Evolutionary conservation across 208 protist species (phyloP).

Genomic region (Trichomonas gallinae): DNA sequence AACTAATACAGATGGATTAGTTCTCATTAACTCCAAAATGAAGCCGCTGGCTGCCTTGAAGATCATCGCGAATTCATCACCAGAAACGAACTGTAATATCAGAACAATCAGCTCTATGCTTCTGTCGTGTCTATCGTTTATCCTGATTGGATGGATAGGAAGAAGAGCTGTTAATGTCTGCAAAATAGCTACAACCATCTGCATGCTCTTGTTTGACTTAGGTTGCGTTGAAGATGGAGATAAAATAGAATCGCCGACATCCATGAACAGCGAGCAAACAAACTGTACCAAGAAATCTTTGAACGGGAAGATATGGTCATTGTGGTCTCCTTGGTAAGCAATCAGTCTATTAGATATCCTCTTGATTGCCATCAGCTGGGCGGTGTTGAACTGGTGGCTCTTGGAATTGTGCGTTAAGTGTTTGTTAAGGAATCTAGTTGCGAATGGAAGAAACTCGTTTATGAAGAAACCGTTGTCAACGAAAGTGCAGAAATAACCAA

Average conservation of each 20-base stretch:
- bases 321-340: background rate
- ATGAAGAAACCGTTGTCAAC: background rate
- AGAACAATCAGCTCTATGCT: background rate
- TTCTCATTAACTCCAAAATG: background rate
- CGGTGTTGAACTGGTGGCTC: background rate
- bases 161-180: background rate
- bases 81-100: background rate
- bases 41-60: background rate
- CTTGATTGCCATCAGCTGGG: background rate
- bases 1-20: background rate
- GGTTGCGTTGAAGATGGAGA: background rate
- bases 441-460: background rate
- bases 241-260: background rate
- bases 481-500: background rate
- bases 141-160: background rate
- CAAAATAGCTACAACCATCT: background rate
- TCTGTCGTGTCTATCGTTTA: background rate
- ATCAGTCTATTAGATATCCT: background rate
- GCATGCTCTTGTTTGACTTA: background rate
- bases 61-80: background rate
- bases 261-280: background rate
- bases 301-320: background rate
- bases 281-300: background rate
- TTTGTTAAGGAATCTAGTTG: background rate
- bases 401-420: background rate